Evolutionary conservation across 352 stramenopile species (phyloP).

Genomic region (Elongisporangium undulatum): DNA sequence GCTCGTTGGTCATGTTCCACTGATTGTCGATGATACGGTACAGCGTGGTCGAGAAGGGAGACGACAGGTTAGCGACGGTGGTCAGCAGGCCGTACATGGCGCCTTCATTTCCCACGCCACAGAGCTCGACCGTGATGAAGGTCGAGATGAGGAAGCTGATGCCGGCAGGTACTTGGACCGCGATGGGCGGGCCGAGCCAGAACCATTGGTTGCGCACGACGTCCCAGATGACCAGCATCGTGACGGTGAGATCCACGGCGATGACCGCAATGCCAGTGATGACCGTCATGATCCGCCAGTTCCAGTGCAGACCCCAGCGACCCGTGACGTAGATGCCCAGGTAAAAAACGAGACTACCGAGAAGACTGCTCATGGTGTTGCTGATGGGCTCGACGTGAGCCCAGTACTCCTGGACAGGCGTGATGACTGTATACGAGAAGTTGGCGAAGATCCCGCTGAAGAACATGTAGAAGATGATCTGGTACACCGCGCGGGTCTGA

Average conservation of each 20-base stretch:
- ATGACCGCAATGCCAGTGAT: constrained; percentile 1
- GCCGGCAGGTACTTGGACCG: constrained; percentile 4
- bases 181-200: constrained; percentile 3
- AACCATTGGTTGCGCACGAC: constrained; percentile 19
- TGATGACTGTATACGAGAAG: constrained; percentile 7
- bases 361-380: constrained; percentile 2
- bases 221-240: constrained; percentile 25
- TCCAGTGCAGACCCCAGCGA: constrained; percentile 11
- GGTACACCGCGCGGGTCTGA: constrained; percentile 16
- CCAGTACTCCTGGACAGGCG: constrained; percentile 11
- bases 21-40: constrained; percentile 11
- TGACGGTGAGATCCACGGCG: constrained; percentile 4
- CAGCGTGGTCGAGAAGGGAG: constrained; percentile 4
- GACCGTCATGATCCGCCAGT: constrained; percentile 11
- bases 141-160: constrained; percentile 21
- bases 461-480: constrained; percentile 32
- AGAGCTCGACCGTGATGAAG: neutral
- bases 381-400: constrained; percentile 3
- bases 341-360: constrained; percentile 1
- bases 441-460: constrained; percentile 19
- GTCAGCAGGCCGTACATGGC: neutral
- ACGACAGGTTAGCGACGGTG: neutral
- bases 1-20: constrained; percentile 18
- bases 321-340: constrained; percentile 4
- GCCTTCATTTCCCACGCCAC: neutral